These are phyloP conservation scores for Tetracladium marchalianum DNA, from an alignment of 495 filamentous ascomycete species.

Conservation along the genomic window DNA sequence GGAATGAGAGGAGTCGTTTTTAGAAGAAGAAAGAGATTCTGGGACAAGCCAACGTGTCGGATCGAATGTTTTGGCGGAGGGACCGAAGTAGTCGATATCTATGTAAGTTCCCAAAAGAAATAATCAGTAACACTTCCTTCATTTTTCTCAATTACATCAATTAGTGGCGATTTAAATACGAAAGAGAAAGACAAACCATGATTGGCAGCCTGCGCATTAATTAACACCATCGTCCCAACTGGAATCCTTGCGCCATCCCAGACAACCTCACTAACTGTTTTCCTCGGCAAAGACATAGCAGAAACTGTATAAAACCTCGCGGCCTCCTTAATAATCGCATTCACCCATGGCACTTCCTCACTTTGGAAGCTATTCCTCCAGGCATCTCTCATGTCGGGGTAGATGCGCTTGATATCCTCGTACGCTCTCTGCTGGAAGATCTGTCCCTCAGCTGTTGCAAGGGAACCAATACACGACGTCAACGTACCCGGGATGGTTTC, in stretches of 20 bases:
- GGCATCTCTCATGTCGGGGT: constrained; percentile 36
- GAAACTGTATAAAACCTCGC: constrained; percentile 45
- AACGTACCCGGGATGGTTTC: constrained; percentile 55
- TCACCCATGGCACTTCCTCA: constrained; percentile 39
- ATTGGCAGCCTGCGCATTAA: constrained; percentile 49
- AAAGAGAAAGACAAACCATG: constrained; percentile 31
- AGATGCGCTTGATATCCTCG: constrained; percentile 40
- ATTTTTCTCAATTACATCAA: too few relatives aligned
- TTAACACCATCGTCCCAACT: constrained; percentile 42
- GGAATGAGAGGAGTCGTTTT: constrained; percentile 20
- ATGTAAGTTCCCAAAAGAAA: neutral
- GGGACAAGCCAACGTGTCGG: constrained; percentile 39
- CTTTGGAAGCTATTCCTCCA: constrained; percentile 36
- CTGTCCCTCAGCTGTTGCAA: constrained; percentile 43
- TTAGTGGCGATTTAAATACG: neutral
- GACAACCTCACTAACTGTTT: constrained; percentile 39
- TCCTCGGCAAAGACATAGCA: constrained; percentile 42
- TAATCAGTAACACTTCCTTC: too few relatives aligned
- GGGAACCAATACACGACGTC: constrained; percentile 47
- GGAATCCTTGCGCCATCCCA: constrained; percentile 49
- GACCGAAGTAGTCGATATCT: constrained; percentile 44
- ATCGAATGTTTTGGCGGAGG: constrained; percentile 37
- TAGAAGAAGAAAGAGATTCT: neutral
- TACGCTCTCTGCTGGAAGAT: constrained; percentile 55
- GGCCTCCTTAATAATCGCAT: constrained; percentile 44